phyloP scores from a whole-genome alignment of 2,329 filamentous ascomycete species.

The Phyllosticta citribraziliensis region DNA sequence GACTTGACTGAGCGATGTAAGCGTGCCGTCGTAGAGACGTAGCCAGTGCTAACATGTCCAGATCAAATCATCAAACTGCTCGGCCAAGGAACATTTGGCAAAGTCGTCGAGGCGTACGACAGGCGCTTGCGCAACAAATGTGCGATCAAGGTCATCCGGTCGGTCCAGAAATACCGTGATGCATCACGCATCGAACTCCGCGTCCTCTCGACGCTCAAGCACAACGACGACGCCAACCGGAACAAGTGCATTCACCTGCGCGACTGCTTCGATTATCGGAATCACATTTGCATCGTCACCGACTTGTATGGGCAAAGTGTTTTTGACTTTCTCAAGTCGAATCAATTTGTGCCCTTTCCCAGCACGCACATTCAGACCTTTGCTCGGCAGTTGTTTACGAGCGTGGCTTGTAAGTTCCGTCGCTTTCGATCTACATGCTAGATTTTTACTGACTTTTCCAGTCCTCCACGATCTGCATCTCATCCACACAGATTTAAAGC shows the following conservation, averaged over 20 bases:
- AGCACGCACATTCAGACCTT: constrained; percentile 98
- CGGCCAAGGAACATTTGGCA: constrained; percentile 95
- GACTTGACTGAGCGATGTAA: constrained; percentile 82
- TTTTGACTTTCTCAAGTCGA: constrained; percentile 95
- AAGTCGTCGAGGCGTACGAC: constrained; percentile 90
- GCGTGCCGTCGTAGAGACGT: constrained; percentile 22
- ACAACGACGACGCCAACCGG: constrained; percentile 82
- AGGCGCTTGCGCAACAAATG: constrained; percentile 67
- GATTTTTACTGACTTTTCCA: constrained; percentile 26
- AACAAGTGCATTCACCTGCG: constrained; percentile 95
- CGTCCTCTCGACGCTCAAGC: constrained; percentile 81
- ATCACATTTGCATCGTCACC: constrained; percentile 84
- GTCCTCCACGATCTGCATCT: constrained; percentile 94
- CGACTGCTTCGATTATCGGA: constrained; percentile 94
- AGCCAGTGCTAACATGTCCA: constrained; percentile 29
- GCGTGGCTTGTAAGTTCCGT: constrained; percentile 77
- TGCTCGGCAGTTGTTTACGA: constrained; percentile 92
- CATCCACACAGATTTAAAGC: constrained; percentile 76
- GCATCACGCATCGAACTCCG: constrained; percentile 89
- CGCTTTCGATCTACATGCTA: not conserved
- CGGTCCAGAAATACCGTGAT: constrained; percentile 96
- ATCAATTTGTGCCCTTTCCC: constrained; percentile 90
- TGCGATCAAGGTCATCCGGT: constrained; percentile 96
- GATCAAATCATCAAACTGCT: constrained; percentile 83
- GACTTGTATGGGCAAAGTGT: constrained; percentile 84